phyloP scores from a whole-genome alignment of 257 asterid genomes.

The Solanum medicagineum region DNA sequence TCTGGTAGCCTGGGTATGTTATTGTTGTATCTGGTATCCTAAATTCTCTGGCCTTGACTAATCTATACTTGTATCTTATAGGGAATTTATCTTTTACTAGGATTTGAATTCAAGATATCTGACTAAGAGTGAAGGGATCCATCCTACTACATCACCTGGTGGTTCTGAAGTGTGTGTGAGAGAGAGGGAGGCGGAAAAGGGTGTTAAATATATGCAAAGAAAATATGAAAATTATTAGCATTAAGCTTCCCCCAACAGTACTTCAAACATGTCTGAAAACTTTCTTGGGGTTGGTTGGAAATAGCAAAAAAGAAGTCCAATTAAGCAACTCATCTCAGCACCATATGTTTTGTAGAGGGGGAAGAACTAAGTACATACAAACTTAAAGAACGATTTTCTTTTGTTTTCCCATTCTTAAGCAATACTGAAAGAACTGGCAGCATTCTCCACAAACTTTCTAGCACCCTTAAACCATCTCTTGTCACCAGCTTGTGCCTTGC shows the following conservation, averaged over 20 bases:
- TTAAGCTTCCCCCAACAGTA: neutral
- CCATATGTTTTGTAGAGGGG: neutral
- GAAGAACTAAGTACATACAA: conserved; percentile 12
- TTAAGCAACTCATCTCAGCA: conserved; percentile 9
- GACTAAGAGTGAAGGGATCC: neutral
- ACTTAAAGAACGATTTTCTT: neutral
- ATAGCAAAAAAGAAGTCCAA: neutral
- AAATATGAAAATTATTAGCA: neutral
- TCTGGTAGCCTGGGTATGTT: too few relatives aligned
- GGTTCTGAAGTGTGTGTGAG: neutral
- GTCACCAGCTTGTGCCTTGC: conserved; percentile 98
- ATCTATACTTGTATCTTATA: neutral
- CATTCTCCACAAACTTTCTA: conserved; percentile 59
- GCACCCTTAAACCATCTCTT: conserved; percentile 99
- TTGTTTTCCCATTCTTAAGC: conserved; percentile 26
- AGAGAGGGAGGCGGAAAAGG: neutral
- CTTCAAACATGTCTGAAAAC: neutral
- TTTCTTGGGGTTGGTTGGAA: neutral
- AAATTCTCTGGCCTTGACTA: neutral
- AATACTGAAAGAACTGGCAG: conserved; percentile 66
- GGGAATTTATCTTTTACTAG: neutral
- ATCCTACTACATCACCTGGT: neutral
- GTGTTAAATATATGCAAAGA: neutral
- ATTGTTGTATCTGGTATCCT: neutral
- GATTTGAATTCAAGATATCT: neutral